Conservation (phyloP, 169 alveolate species). For the Plasmodium gaboni region DNA sequence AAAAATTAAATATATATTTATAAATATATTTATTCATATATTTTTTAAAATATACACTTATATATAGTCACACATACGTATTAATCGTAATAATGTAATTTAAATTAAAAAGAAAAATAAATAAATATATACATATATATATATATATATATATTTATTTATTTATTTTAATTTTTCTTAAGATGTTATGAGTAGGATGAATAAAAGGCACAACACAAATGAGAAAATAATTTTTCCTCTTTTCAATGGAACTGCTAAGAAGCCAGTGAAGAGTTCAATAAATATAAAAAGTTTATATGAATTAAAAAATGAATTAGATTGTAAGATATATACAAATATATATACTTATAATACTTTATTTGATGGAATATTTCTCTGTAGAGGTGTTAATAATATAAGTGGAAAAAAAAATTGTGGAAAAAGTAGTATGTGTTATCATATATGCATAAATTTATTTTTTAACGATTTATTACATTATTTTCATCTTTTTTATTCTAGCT, state of each 20-base stretch:
- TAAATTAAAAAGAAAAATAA: too few species aligned
- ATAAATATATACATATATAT: too few species aligned
- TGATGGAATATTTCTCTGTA: constrained; percentile 43
- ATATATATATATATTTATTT: too few species aligned
- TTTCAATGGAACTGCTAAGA: background rate
- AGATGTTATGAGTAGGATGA: constrained; percentile 10
- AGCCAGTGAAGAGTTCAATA: background rate
- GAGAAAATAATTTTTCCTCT: constrained; percentile 48
- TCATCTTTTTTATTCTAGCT: constrained; percentile 67
- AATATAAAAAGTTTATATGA: constrained; percentile 38
- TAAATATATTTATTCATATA: too few species aligned
- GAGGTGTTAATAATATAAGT: constrained; percentile 61
- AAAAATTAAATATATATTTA: too few species aligned
- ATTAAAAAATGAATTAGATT: constrained; percentile 37
- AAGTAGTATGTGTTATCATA: constrained; percentile 61
- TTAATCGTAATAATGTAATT: too few species aligned
- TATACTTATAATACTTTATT: constrained; percentile 38
- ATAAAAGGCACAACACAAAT: background rate
- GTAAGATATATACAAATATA: constrained; percentile 69
- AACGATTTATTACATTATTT: constrained; percentile 63
- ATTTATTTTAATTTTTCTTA: too few species aligned
- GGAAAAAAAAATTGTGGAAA: constrained; percentile 59
- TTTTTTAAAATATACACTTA: too few species aligned
- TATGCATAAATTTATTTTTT: constrained; percentile 73
- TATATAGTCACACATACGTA: too few species aligned